Conservation (phyloP, 352 stramenopile genomes). For the Pythium sukuiense region DNA sequence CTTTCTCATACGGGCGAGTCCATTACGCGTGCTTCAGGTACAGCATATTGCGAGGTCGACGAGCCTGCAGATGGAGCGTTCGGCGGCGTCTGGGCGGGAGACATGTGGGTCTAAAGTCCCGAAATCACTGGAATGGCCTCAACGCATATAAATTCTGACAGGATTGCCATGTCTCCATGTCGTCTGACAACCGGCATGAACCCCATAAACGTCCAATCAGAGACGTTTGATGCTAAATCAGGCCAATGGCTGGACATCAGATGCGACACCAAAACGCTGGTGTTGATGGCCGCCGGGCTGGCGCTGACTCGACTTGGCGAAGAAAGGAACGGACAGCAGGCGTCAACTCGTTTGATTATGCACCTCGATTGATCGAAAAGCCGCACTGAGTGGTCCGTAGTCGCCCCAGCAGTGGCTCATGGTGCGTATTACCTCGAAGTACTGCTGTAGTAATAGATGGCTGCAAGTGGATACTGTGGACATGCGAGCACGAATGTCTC, state of each 20-base stretch:
- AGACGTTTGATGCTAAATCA: neutral
- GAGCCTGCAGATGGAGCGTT: neutral
- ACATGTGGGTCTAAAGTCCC: neutral
- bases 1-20: neutral
- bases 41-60: neutral
- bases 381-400: too few relatives aligned
- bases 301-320: neutral
- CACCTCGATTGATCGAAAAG: too few relatives aligned
- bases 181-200: neutral
- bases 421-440: too few relatives aligned
- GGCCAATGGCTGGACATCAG: neutral
- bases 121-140: neutral
- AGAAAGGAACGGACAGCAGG: neutral
- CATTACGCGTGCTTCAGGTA: neutral
- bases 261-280: neutral
- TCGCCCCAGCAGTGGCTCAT: too few relatives aligned
- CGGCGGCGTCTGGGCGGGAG: neutral
- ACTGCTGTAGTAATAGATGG: too few relatives aligned
- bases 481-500: too few relatives aligned
- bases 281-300: neutral
- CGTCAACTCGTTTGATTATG: neutral
- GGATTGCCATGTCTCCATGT: neutral
- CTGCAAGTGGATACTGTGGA: too few relatives aligned
- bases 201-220: neutral
- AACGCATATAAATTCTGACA: neutral